Percentiles rank a stretch among this genome's conserved stretches.
Evolutionary conservation across 192 early-diverging fungal genomes (phyloP).

Genomic region (Dissophora ornata): DNA sequence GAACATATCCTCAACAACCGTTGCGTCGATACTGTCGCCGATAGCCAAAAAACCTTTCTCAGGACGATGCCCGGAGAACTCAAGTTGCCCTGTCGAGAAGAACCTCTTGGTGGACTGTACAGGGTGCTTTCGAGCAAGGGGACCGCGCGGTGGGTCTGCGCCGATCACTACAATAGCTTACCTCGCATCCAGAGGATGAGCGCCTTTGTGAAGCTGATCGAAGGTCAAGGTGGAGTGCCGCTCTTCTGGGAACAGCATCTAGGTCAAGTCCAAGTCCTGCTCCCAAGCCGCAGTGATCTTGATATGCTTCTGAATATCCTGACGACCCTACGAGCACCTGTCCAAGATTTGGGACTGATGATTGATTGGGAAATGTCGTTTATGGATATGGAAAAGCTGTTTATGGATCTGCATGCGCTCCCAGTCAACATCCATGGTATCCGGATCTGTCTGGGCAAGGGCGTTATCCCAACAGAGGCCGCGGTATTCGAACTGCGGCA

Average conservation of each 20-base stretch:
- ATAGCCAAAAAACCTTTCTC: not conserved
- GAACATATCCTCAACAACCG: conserved; percentile 14
- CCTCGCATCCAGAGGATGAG: not conserved
- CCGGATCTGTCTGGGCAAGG: conserved; percentile 7
- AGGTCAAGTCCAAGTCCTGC: conserved; percentile 5
- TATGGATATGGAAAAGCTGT: conserved; percentile 5
- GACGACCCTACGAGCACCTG: conserved; percentile 2
- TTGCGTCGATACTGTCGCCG: not conserved
- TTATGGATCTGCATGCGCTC: not conserved
- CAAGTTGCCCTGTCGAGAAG: not conserved
- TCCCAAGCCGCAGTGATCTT: conserved; percentile 6
- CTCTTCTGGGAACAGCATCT: conserved; percentile 4
- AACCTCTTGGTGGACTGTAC: conserved; percentile 4
- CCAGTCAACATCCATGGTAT: conserved; percentile 3
- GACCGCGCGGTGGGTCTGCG: conserved; percentile 12
- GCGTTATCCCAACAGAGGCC: not conserved
- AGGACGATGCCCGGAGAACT: not conserved
- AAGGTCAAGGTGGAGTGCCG: not conserved
- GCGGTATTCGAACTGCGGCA: not conserved
- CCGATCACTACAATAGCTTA: conserved; percentile 12
- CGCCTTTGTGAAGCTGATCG: not conserved
- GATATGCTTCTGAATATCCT: not conserved
- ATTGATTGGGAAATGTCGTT: conserved; percentile 20
- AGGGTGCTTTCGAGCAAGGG: conserved; percentile 11
- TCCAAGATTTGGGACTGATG: conserved; percentile 19